Evolutionary conservation across 2,329 filamentous ascomycete genomes (phyloP), one percentile per base, ranked within the genome.

Genomic region (Hypomyces rosellus): DNA sequence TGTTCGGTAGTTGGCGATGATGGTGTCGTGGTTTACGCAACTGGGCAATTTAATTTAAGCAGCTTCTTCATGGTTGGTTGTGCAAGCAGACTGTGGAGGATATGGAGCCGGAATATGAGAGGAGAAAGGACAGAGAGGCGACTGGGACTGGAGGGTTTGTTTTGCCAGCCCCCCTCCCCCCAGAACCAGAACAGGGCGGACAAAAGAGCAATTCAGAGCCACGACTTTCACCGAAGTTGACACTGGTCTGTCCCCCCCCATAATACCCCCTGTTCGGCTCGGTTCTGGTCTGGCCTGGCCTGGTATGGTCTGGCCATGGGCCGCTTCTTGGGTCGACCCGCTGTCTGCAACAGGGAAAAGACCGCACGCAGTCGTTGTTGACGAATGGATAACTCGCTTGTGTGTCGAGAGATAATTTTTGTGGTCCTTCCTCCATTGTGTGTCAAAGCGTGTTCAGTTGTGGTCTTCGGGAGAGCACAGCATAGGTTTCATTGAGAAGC

Each of bases 171-270:
- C 25, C 25, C 25, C 25, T 6, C 25, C 25, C 25, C 9, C 9
- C 25, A 30, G 25, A 30, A 30, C 25, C 25, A 30, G 25, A 30
- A 30, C 25, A 30, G 25, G 25, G 25, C 25, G 25, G 25, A 11
- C 25, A 30, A 30, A 16, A 40, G 39, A 53, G 43, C 45, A 30
- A 16, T 41, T 37, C 51, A 50, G 13, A 47, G 33, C 51, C 51
- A 51, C 43, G 51, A 51, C 51, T 41, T 51, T 50, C 51, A 53
- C 51, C 51, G 51, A 51, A 53, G 44, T 50, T 51, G 51, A 45
- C 51, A 49, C 16, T 20, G 15, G 16, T 13, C 37, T 18, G 9
- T 20, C 20, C 5, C 20, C 20, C 20, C 20, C 25, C 6, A n/a
- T n/a, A n/a, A n/a, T n/a, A n/a, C 25, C 25, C 25, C 25, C 25